Conservation (phyloP, 495 filamentous ascomycete genomes). For the Pseudevernia furfuracea region DNA sequence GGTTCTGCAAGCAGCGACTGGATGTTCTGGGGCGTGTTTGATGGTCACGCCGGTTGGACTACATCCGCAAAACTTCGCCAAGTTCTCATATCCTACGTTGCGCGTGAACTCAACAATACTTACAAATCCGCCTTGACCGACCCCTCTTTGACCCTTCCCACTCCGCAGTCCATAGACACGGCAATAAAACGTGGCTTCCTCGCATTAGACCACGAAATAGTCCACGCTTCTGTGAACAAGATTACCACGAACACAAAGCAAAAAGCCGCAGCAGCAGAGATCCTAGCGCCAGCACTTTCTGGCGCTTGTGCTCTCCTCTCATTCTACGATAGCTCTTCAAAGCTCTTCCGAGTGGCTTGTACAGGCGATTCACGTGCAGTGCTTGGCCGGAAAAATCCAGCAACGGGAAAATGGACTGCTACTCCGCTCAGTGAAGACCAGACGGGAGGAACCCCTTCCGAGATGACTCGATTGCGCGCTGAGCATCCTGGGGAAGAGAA, state of each 20-base stretch:
- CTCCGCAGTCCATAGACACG: conserved; percentile 69
- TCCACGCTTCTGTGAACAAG: conserved; percentile 78
- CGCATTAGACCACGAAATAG: conserved; percentile 84
- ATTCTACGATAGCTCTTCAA: conserved; percentile 83
- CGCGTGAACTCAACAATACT: conserved; percentile 85
- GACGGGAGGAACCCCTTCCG: conserved; percentile 76
- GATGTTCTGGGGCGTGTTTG: conserved; percentile 99
- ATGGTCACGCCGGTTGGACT: conserved; percentile 96
- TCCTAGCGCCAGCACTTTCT: conserved; percentile 85
- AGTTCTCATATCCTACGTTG: conserved; percentile 82
- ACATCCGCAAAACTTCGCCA: conserved; percentile 95
- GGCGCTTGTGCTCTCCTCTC: conserved; percentile 93
- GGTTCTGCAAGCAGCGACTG: conserved; percentile 67
- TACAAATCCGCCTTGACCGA: conserved; percentile 72
- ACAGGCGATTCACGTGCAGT: conserved; percentile 93
- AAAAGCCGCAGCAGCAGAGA: conserved; percentile 77
- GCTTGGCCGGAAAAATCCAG: conserved; percentile 63
- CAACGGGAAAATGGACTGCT: conserved; percentile 85
- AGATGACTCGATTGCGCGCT: conserved; percentile 69
- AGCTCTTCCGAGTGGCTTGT: conserved; percentile 81
- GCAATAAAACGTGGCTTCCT: conserved; percentile 93
- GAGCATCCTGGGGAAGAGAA: conserved; percentile 82
- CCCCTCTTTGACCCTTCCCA: conserved; percentile 50
- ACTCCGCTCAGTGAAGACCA: conserved; percentile 85
- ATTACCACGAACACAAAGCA: conserved; percentile 73